Conservation (phyloP, 371 early-diverging fungal genomes). For the Umbelopsis sp. region DNA sequence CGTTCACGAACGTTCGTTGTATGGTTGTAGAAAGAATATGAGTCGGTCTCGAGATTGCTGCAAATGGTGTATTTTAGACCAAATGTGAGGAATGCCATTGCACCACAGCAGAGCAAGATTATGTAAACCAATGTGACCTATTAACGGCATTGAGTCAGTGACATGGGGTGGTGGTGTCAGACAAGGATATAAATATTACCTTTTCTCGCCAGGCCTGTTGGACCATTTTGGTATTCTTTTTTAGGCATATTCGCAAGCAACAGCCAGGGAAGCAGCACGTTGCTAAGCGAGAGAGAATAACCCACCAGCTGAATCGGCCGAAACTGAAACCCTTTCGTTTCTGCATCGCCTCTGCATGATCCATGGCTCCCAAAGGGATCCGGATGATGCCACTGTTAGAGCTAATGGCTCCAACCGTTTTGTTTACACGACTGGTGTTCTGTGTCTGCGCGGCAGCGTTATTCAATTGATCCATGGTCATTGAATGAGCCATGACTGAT, state of each 20-base stretch:
- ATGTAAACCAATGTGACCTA: constrained; percentile 59
- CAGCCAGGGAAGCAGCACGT: constrained; percentile 63
- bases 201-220: constrained; percentile 78
- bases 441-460: background rate
- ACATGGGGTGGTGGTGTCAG: no score
- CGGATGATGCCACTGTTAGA: background rate
- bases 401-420: background rate
- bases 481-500: constrained; percentile 4
- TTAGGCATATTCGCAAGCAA: constrained; percentile 50
- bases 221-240: constrained; percentile 45
- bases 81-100: constrained; percentile 68
- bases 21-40: constrained; percentile 23
- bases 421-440: background rate
- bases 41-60: constrained; percentile 19
- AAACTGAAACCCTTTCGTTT: constrained; percentile 47
- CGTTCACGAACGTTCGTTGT: constrained; percentile 3
- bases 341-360: background rate
- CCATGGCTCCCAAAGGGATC: background rate
- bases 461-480: constrained; percentile 4
- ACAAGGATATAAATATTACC: constrained; percentile 27
- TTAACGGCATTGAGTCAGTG: background rate
- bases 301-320: constrained; percentile 48
- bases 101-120: constrained; percentile 61
- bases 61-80: constrained; percentile 61
- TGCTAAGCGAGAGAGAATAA: constrained; percentile 51